Evolutionary conservation across 2,329 filamentous ascomycete species (phyloP).

Genomic region (Ceratocystis eucalypticola): DNA sequence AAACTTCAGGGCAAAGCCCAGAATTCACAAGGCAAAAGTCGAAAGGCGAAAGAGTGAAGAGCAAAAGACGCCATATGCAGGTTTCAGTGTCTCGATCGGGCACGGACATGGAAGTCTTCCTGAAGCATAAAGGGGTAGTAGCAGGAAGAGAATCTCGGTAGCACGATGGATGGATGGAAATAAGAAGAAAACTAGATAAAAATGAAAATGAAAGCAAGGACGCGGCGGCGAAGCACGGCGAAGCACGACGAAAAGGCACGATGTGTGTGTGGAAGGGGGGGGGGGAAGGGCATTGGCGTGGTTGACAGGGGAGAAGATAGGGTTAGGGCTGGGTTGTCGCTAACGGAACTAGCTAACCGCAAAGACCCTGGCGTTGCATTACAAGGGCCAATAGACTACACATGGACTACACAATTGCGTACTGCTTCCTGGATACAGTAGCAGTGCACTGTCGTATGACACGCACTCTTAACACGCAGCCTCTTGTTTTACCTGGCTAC

Average conservation of each 20-base stretch:
- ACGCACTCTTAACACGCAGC: constrained; percentile 2
- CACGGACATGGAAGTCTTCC: background rate
- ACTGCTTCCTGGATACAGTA: constrained; percentile 1
- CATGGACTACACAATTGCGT: background rate
- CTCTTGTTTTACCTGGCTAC: background rate
- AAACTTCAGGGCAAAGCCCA: too few species aligned
- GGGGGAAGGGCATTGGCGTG: background rate
- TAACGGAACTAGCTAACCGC: background rate
- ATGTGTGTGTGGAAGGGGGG: background rate
- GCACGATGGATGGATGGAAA: background rate
- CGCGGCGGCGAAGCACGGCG: too few species aligned
- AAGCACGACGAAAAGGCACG: too few species aligned
- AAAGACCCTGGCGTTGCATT: background rate
- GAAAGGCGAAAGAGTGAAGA: background rate
- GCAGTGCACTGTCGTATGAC: constrained; percentile 3
- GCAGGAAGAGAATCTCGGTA: background rate
- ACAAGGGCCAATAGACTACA: background rate
- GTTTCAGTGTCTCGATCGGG: constrained; percentile 1
- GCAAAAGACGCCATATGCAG: background rate
- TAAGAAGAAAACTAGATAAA: background rate
- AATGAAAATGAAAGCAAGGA: background rate
- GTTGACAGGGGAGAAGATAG: background rate
- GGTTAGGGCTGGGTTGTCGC: background rate
- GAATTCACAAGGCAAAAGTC: background rate
- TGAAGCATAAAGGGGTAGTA: background rate